These are phyloP conservation scores for Zizania palustris DNA, from an alignment of 202 grass and related monocot species.

Conservation along the genomic window DNA sequence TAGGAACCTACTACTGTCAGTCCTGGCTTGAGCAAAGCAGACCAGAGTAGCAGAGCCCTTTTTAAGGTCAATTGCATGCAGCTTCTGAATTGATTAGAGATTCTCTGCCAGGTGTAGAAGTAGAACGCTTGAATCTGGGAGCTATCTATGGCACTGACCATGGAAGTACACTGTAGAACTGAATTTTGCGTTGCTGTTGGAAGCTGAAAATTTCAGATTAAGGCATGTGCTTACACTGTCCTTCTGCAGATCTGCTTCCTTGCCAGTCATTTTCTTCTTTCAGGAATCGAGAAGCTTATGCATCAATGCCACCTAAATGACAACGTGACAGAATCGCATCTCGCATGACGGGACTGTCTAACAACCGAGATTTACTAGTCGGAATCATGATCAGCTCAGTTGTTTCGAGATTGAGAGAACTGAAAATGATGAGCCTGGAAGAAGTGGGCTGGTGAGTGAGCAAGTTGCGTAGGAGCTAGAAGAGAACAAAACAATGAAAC, in stretches of 20 bases:
- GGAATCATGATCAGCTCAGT: not conserved
- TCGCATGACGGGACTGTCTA: conserved; percentile 12
- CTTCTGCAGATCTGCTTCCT: not conserved
- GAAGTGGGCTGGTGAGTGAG: not conserved
- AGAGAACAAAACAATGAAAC: not conserved
- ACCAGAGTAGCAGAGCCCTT: no score
- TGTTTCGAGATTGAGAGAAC: not conserved
- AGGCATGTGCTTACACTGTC: conserved; percentile 32
- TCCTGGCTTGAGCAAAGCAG: no score
- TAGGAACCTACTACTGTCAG: no score
- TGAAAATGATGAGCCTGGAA: not conserved
- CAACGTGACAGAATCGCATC: not conserved
- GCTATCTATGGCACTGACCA: not conserved
- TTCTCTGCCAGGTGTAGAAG: not conserved
- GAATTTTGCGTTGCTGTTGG: not conserved
- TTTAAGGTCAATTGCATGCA: no score
- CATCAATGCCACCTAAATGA: not conserved
- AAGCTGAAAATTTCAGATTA: not conserved
- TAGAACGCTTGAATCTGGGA: not conserved
- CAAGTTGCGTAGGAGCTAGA: not conserved
- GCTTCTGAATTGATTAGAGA: no score
- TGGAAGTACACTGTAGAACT: not conserved
- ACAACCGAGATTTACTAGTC: not conserved
- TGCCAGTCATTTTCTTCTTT: not conserved
- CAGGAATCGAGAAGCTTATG: not conserved